Base-by-base conservation (phyloP, 306 rosid genomes). In the Acacia confusa region DNA sequence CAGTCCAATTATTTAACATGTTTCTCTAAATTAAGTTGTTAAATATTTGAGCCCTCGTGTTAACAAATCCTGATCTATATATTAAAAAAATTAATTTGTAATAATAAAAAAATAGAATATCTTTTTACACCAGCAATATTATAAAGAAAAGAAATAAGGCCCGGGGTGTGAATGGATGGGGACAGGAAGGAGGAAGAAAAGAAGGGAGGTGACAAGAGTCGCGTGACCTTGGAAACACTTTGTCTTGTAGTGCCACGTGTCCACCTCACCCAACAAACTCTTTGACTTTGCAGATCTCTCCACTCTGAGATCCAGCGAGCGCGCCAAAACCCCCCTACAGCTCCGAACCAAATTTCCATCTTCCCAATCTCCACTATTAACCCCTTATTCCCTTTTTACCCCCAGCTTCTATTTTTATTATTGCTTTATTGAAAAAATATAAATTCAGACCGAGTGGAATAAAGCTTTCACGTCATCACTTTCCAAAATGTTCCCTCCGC, bases 221-320 rank as follows among this genome's bases (percentile, higher is more conserved):
- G 88, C 88, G 89, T 86, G 91, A 86, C 69, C 30, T 77, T 74
- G 66, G 75, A 81, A 78, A 58, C 80, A 19, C 14, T 34, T 85
- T 74, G 90, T 88, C 89, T 74, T 82, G 78, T 83, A 77, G 84
- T 63, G 58, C 70, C 81, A 50, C 27, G 77, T 79, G 64, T 79
- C 66, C 70, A 67, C 80, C 70, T 52, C 76, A 71, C 88, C 88
- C 77, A 88, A 87, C 92, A 74, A 84, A 87, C 91, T 75, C 86
- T 88, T 90, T 90, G 94, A 90, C 92, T 86, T 70, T 85, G 81
- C 79, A 83, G 71, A 50, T 16, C 3, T 4, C 40, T 6, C 7
- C 40, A 77, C 28, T 74, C 50, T 11, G 76, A 44, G 60, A 36
- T 36, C 40, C 40, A 36, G 75, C 36, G 12, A n/a, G 25, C 74